Conservation (phyloP, 306 rosid genomes). For the Gastrolobium bilobum region DNA sequence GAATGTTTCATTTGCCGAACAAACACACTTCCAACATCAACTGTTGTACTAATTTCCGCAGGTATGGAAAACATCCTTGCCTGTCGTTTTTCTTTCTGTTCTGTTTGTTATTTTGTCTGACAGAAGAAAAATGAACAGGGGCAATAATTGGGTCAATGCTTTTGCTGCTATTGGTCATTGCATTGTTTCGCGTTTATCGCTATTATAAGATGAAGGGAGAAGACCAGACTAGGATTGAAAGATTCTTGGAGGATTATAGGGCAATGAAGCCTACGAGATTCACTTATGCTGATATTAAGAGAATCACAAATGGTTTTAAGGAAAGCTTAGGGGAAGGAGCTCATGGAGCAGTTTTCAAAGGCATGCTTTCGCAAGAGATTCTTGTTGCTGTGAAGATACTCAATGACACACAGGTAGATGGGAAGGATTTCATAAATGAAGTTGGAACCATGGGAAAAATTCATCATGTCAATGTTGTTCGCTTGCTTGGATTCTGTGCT, state of each 20-base stretch:
- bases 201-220: slow-evolving; percentile 31
- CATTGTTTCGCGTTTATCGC: background rate
- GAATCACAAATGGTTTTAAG: slow-evolving; percentile 49
- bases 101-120: background rate
- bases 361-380: slow-evolving; percentile 44
- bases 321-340: slow-evolving; percentile 52
- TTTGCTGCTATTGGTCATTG: background rate
- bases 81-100: background rate
- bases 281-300: slow-evolving; percentile 53
- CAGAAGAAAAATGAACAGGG: slow-evolving; percentile 1
- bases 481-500: slow-evolving; percentile 51
- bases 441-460: slow-evolving; percentile 53
- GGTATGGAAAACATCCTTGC: background rate
- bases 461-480: slow-evolving; percentile 56
- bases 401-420: slow-evolving; percentile 36
- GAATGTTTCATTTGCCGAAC: slow-evolving; percentile 10
- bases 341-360: slow-evolving; percentile 49
- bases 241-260: slow-evolving; percentile 50
- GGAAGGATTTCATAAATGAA: slow-evolving; percentile 60
- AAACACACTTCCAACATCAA: background rate
- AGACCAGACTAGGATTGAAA: slow-evolving; percentile 46
- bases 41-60: background rate
- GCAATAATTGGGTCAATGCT: slow-evolving; percentile 1
- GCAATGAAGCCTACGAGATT: slow-evolving; percentile 54
- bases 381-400: slow-evolving; percentile 48